Percentiles rank a stretch among this genome's conserved stretches.
Evolutionary conservation across 1,284 basidiomycete species (phyloP).

Genomic region (Peniophora sp.): DNA sequence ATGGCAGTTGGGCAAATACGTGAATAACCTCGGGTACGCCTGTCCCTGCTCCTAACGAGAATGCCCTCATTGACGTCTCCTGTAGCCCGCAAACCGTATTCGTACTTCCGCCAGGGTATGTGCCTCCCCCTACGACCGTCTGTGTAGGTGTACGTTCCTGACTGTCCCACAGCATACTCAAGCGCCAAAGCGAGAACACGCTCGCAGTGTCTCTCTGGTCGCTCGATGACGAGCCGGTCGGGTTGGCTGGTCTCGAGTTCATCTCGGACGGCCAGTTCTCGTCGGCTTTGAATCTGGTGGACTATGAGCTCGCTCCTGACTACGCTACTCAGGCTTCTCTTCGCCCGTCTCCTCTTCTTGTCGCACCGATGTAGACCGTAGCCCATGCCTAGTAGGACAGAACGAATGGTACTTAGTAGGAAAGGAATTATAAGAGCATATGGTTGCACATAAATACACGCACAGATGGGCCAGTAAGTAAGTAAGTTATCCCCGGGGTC

Average conservation of each 20-base stretch:
- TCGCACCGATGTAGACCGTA: too few species aligned
- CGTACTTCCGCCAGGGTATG: conserved; percentile 37
- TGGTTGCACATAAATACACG: too few species aligned
- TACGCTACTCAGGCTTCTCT: not conserved
- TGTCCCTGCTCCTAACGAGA: not conserved
- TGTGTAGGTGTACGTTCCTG: not conserved
- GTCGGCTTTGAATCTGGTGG: conserved; percentile 4
- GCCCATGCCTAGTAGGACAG: too few species aligned
- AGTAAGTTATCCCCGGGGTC: too few species aligned
- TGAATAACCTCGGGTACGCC: conserved; percentile 38
- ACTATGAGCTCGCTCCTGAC: not conserved
- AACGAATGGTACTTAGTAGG: too few species aligned
- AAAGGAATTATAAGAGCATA: too few species aligned
- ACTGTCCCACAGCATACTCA: conserved; percentile 26
- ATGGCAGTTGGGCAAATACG: conserved; percentile 45
- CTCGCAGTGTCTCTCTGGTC: conserved; percentile 41
- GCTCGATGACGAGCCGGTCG: conserved; percentile 31
- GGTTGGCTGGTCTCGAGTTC: conserved; percentile 30
- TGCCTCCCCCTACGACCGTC: not conserved
- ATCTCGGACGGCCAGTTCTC: conserved; percentile 27
- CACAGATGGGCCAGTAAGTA: too few species aligned
- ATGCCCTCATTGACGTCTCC: not conserved
- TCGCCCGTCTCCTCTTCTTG: not conserved
- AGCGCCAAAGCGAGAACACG: conserved; percentile 32
- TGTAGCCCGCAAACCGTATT: conserved; percentile 38